Evolutionary conservation across 768 basidiomycete species (phyloP), one percentile per base, ranked within the genome.

Genomic region (Polyporus arcularius): DNA sequence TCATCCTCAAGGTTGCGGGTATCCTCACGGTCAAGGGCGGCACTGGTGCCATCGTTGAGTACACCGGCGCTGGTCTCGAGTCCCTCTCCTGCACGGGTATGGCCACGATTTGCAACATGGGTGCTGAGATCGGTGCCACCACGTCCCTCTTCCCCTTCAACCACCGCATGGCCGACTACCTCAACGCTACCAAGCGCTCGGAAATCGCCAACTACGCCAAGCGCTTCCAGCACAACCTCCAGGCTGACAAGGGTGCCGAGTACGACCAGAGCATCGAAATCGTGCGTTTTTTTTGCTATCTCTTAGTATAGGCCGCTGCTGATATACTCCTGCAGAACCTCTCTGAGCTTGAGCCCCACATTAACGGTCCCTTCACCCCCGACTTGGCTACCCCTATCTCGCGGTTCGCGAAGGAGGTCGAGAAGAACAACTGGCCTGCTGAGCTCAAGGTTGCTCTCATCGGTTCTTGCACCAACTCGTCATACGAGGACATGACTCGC

Each of bases 91-190:
- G 91, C 85, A 99, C 96, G 50, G 96, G 96, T 76, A 97, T 98
- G 96, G 96, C 94, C 54, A 98, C 96, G 21, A 96, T 99, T 71
- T 98, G 96, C 77, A 99, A 98, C 86, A 99, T 98, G 96, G 96
- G 96, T 82, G 96, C 96, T 68, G 96, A 99, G 78, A 98, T 98
- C 70, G 96, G 96, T 74, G 97, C 97, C 40, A 99, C 97, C 10
- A 98, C 97, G 21, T 98, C 96, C 16, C 78, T 98, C 68, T 99
- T 99, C 93, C 97, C 97, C 69, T 98, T 91, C 88, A 99, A 98
- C 81, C 74, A 79, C 66, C 93, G 96, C 71, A 98, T 98, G 97
- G 83, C 73, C 69, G 84, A 88, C 72, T 99, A 98, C 79, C 81
- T 99, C 74, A 85, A 90, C 61, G 96, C 96, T n/a, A 99, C 97